Conservation (phyloP, 305 asterid species). For the Fraxinus paxiana region DNA sequence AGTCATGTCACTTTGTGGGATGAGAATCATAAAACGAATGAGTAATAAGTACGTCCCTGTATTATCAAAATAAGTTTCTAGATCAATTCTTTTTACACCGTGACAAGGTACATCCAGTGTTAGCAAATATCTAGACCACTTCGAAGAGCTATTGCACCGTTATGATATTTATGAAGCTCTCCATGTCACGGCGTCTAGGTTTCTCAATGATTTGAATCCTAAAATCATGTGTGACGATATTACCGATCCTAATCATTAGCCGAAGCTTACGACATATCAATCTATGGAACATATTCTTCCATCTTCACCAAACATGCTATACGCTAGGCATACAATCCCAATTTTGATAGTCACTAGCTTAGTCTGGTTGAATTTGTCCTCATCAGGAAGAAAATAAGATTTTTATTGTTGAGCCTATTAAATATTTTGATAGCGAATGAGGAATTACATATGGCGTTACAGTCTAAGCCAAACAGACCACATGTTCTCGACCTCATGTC, state of each 20-base stretch:
- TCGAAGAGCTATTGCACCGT: background rate
- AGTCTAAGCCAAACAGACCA: background rate
- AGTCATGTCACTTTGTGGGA: background rate
- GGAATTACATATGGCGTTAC: background rate
- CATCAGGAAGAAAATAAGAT: background rate
- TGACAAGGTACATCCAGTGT: background rate
- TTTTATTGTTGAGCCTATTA: background rate
- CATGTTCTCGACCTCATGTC: background rate
- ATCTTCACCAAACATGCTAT: background rate
- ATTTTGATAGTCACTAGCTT: background rate
- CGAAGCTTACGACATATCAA: background rate
- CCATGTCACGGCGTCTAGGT: background rate
- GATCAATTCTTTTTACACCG: background rate
- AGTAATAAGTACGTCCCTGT: background rate
- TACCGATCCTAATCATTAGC: background rate
- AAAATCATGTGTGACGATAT: background rate
- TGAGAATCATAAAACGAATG: background rate
- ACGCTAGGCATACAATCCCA: background rate
- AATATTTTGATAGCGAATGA: background rate
- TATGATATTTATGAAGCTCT: background rate
- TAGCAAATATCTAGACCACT: background rate
- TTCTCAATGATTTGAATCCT: background rate
- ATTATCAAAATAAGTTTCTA: background rate
- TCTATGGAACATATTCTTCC: background rate
- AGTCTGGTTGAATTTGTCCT: background rate